Conservation (phyloP, 2,329 filamentous ascomycete genomes). For the Thelonectria rubi region DNA sequence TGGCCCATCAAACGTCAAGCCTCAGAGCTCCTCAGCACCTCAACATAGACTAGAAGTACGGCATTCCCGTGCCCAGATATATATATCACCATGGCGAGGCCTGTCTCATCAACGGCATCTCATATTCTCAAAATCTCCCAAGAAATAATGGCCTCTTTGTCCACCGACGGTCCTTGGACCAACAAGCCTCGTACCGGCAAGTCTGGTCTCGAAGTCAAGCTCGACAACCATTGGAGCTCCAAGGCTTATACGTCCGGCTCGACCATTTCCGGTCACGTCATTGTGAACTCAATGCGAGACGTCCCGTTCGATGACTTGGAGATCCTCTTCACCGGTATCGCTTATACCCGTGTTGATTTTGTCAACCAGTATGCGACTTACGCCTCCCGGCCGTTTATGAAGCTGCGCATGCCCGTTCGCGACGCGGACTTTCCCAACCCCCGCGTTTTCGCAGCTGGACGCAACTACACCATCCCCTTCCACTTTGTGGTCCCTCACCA, state of each 20-base stretch:
- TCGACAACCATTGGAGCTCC: conserved; percentile 63
- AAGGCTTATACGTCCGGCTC: conserved; percentile 67
- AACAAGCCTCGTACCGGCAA: conserved; percentile 33
- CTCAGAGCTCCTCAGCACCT: conserved; percentile 17
- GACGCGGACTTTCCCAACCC: conserved; percentile 57
- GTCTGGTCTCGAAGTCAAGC: conserved; percentile 56
- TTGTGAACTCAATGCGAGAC: conserved; percentile 56
- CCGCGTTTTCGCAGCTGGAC: conserved; percentile 58
- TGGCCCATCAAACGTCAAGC: conserved; percentile 4
- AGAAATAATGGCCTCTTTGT: conserved; percentile 39
- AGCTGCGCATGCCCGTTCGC: conserved; percentile 62
- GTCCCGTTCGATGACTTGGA: conserved; percentile 61
- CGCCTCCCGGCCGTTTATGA: conserved; percentile 63
- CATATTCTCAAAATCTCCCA: conserved; percentile 30
- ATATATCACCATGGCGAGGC: conserved; percentile 36
- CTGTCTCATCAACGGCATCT: conserved; percentile 28
- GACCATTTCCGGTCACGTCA: conserved; percentile 58
- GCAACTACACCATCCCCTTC: conserved; percentile 63
- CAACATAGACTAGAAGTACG: conserved; percentile 32
- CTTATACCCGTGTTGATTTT: conserved; percentile 61
- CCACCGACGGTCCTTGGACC: conserved; percentile 38
- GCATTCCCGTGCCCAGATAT: conserved; percentile 27
- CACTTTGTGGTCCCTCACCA: conserved; percentile 67
- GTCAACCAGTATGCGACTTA: conserved; percentile 58
- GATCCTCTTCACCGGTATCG: conserved; percentile 61